Conservation (phyloP, 257 asterid species). For the Solanum infundibuliforme region DNA sequence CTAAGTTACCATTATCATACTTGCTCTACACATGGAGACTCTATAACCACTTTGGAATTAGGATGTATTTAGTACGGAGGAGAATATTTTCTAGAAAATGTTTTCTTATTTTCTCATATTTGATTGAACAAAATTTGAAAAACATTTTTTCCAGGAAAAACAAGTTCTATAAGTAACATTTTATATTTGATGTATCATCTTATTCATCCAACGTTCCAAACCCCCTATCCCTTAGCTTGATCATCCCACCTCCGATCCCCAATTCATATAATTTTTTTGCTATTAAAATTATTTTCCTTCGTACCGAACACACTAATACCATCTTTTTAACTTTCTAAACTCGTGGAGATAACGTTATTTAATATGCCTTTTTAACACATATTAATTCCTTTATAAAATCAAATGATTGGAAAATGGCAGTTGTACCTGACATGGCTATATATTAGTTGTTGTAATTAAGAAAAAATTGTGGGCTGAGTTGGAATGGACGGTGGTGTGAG, state of each 20-base stretch:
- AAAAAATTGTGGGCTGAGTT: background rate
- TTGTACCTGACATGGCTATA: background rate
- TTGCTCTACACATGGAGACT: background rate
- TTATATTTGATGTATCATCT: background rate
- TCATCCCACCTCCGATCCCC: background rate
- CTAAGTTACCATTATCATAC: background rate
- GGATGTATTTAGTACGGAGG: background rate
- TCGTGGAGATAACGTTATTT: background rate
- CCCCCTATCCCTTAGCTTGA: background rate
- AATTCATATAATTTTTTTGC: no score
- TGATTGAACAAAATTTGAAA: background rate
- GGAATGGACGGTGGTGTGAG: background rate
- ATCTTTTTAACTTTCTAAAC: no score
- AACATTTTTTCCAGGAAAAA: background rate
- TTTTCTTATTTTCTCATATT: no score
- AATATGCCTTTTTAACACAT: background rate
- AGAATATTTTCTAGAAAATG: no score
- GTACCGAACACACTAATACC: background rate
- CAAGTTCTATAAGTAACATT: no score
- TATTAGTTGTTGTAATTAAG: background rate
- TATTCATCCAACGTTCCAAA: background rate
- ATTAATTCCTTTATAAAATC: background rate
- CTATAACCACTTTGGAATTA: background rate
- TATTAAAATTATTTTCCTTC: background rate
- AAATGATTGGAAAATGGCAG: background rate